phyloP scores from a whole-genome alignment of 2,329 filamentous ascomycete genomes.

The Botrytis tulipae region DNA sequence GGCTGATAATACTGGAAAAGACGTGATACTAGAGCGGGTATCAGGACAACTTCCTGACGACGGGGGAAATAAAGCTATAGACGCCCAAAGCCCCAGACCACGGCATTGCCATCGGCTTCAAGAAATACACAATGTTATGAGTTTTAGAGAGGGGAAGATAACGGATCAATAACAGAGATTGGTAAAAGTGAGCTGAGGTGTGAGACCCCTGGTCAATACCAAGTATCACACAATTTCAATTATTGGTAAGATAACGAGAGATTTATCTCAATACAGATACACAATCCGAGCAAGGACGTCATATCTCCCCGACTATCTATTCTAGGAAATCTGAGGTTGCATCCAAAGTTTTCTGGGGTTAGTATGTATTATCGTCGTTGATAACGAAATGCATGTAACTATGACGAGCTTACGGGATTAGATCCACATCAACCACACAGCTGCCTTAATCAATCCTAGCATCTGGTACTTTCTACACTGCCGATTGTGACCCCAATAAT shows the following conservation, averaged over 20 bases:
- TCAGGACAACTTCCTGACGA: neutral
- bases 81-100: neutral
- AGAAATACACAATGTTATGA: neutral
- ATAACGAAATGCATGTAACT: constrained; percentile 13
- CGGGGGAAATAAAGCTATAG: neutral
- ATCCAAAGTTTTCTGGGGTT: neutral
- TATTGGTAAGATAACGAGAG: neutral
- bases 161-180: neutral
- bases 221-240: neutral
- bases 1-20: neutral
- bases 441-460: neutral
- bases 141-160: neutral
- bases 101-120: neutral
- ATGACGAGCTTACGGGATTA: constrained; percentile 13
- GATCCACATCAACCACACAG: neutral
- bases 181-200: neutral
- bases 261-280: neutral
- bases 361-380: neutral
- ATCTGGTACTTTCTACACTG: neutral
- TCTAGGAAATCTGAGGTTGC: neutral
- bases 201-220: no score
- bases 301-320: neutral
- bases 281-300: neutral
- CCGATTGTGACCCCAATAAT: neutral
- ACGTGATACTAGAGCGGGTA: neutral